Conservation (phyloP, 2,329 filamentous ascomycete species). For the Eutypa lata region DNA sequence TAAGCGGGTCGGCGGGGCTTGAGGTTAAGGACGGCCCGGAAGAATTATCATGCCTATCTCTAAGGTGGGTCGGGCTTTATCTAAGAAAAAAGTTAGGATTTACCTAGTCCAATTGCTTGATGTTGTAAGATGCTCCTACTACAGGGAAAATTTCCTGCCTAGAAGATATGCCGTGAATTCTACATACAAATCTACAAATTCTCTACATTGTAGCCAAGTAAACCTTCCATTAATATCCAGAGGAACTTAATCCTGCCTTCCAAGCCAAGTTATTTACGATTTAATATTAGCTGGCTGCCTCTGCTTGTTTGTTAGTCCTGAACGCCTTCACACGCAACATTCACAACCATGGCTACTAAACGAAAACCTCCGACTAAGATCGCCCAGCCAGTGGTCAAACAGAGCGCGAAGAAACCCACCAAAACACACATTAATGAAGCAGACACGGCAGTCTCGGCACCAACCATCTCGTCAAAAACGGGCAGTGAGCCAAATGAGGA, state of each 20-base stretch:
- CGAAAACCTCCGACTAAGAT: constrained; percentile 58
- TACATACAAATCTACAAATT: neutral
- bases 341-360: constrained; percentile 53
- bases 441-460: constrained; percentile 49
- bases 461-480: constrained; percentile 36
- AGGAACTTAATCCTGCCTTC: neutral
- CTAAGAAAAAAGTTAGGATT: neutral
- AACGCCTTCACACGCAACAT: neutral
- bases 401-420: constrained; percentile 47
- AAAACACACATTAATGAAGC: constrained; percentile 57
- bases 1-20: too few relatives aligned
- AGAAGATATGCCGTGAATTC: neutral
- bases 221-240: neutral
- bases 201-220: neutral
- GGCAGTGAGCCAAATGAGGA: constrained; percentile 31
- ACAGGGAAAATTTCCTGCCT: neutral
- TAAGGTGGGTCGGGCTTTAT: neutral
- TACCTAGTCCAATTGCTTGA: neutral
- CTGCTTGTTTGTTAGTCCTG: neutral
- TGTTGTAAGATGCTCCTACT: neutral
- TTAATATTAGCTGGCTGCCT: too few relatives aligned
- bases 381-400: constrained; percentile 52
- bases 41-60: neutral
- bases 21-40: too few relatives aligned
- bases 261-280: neutral